phyloP scores from a whole-genome alignment of 768 basidiomycete genomes.

The Chalciporus chontae region DNA sequence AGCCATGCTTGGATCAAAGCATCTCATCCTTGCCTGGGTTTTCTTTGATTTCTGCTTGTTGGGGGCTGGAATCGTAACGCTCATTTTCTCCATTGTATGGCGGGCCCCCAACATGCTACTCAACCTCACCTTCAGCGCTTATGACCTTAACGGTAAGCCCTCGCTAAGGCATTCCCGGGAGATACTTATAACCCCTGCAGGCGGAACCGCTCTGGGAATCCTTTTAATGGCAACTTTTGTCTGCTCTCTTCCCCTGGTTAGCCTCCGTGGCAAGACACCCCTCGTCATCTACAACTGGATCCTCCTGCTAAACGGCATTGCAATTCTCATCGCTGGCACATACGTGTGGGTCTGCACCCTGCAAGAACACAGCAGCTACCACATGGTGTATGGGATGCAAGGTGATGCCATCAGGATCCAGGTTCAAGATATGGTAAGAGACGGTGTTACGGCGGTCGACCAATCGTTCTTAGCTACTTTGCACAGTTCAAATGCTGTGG shows the following conservation, averaged over 20 bases:
- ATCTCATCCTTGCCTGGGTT: constrained; percentile 67
- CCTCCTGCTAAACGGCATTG: constrained; percentile 61
- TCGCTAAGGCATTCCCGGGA: not conserved
- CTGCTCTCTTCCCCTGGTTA: constrained; percentile 66
- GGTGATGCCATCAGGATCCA: constrained; percentile 44
- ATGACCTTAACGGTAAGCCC: constrained; percentile 58
- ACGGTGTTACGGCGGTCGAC: not conserved
- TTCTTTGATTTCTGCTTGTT: constrained; percentile 69
- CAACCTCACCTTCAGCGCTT: constrained; percentile 62
- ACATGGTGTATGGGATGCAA: constrained; percentile 49
- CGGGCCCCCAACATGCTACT: constrained; percentile 61
- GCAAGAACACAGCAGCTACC: constrained; percentile 65
- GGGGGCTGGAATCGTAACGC: constrained; percentile 59
- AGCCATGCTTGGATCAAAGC: constrained; percentile 62
- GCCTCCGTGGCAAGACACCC: constrained; percentile 64
- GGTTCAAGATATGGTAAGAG: constrained; percentile 67
- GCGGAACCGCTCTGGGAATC: constrained; percentile 67
- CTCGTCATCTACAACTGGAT: constrained; percentile 76
- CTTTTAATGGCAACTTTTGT: constrained; percentile 62
- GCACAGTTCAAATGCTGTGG: constrained; percentile 79
- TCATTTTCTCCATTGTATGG: constrained; percentile 73
- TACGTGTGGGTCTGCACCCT: constrained; percentile 83
- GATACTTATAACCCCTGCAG: constrained; percentile 35
- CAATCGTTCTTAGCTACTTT: not conserved
- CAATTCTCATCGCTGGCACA: constrained; percentile 61